Conservation (phyloP, 2,329 filamentous ascomycete species). For the Penicillium rolfsii region DNA sequence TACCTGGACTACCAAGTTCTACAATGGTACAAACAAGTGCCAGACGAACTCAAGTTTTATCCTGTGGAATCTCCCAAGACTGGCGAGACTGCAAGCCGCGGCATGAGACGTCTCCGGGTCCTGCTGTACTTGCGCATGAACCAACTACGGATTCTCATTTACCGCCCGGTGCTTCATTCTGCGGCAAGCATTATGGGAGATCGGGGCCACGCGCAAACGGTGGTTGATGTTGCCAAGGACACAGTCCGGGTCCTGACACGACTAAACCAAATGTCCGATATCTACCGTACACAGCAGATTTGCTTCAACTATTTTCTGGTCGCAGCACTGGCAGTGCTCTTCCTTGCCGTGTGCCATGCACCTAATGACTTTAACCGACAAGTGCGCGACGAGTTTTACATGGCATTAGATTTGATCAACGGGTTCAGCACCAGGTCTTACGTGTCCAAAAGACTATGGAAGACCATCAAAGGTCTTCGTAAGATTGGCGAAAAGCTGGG, state of each 20-base stretch:
- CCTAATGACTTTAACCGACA: slow-evolving; percentile 62
- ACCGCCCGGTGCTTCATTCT: slow-evolving; percentile 83
- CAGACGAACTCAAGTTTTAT: slow-evolving; percentile 66
- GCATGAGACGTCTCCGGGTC: slow-evolving; percentile 73
- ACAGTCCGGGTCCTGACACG: slow-evolving; percentile 64
- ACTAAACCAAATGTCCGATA: slow-evolving; percentile 64
- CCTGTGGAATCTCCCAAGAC: slow-evolving; percentile 55
- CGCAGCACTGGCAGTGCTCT: slow-evolving; percentile 64
- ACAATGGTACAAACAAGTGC: slow-evolving; percentile 79
- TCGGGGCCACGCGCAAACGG: slow-evolving; percentile 70
- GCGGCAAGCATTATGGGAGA: slow-evolving; percentile 81
- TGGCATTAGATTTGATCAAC: slow-evolving; percentile 66
- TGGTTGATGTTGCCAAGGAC: slow-evolving; percentile 67
- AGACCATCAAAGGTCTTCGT: slow-evolving; percentile 65
- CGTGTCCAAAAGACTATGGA: slow-evolving; percentile 66
- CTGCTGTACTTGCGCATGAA: slow-evolving; percentile 86
- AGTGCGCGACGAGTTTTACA: slow-evolving; percentile 69
- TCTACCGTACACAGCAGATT: slow-evolving; percentile 66
- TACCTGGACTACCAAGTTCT: slow-evolving; percentile 81
- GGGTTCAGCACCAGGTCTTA: slow-evolving; percentile 64
- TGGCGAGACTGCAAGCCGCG: slow-evolving; percentile 61
- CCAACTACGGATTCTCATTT: slow-evolving; percentile 86
- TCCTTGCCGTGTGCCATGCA: slow-evolving; percentile 67
- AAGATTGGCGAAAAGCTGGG: slow-evolving; percentile 66
- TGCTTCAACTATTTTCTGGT: slow-evolving; percentile 71